These are phyloP conservation scores for Vickermania spadyakhi DNA, from an alignment of 208 protist genomes.

Conservation along the genomic window DNA sequence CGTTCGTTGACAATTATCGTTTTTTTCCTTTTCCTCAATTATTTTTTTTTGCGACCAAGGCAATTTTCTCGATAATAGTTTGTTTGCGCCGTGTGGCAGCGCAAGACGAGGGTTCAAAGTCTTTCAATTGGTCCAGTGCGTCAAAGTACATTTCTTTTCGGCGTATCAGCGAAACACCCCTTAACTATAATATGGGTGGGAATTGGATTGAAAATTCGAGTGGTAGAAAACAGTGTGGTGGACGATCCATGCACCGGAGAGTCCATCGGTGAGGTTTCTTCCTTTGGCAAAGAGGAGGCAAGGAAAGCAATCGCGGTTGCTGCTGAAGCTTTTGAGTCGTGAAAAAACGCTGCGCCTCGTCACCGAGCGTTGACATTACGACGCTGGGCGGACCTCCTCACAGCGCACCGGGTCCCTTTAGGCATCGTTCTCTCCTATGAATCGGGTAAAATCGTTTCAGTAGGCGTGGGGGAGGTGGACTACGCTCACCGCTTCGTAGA, in stretches of 20 bases:
- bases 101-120: too few relatives aligned
- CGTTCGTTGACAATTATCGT: too few relatives aligned
- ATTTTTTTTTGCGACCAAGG: too few relatives aligned
- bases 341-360: conserved; percentile 45
- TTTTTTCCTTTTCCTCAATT: too few relatives aligned
- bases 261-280: conserved; percentile 44
- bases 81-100: too few relatives aligned
- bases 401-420: conserved; percentile 26
- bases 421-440: conserved; percentile 65
- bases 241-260: conserved; percentile 73
- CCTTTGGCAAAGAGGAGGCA: conserved; percentile 36
- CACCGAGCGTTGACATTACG: conserved; percentile 54
- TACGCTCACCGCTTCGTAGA: conserved; percentile 64
- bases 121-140: too few relatives aligned
- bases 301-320: conserved; percentile 48
- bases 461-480: conserved; percentile 60
- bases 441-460: conserved; percentile 67
- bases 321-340: conserved; percentile 42
- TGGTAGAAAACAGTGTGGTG: conserved; percentile 29
- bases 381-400: conserved; percentile 56
- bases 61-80: too few relatives aligned
- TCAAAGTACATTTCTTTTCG: conserved; percentile 24
- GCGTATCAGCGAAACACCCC: conserved; percentile 21
- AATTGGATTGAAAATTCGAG: too few relatives aligned
- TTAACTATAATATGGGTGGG: too few relatives aligned